Base-by-base conservation (phyloP, 2,329 filamentous ascomycete species). In the Capronia epimyces region DNA sequence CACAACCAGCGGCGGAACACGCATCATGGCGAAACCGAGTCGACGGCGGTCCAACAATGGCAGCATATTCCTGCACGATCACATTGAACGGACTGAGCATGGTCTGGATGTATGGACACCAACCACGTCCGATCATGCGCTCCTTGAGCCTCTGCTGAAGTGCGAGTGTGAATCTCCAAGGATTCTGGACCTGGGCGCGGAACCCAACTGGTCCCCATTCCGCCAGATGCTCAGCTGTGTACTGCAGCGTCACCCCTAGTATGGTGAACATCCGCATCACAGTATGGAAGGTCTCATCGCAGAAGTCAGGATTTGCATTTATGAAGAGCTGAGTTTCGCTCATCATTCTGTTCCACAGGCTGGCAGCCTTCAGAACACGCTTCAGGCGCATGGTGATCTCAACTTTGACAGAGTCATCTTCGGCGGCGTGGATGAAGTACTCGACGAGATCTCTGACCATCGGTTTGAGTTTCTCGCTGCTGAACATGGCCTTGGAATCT, bases 281-380 rank as follows among this genome's bases (percentile, higher is more conserved):
- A 3, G 22, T 22, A 18, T 42, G 45, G 25, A 41, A 48, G 3
- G 34, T 41, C 22, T 48, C 34, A 25, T 48, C 45, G 25, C 45
- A 49, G 18, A 49, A 49, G 7, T 37, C 46, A 16, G 18, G 18
- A 16, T 49, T 49, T 2, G 7, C 6, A 3, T 43, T 37, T 39
- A 43, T 25, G 29, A 49, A 43, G 24, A 48, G 45, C n/a, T 29
- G 15, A n/a, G 25, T 15, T 9, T 49, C 37, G 32, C 31, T 22
- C 22, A 49, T 16, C 39, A 43, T 49, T 27, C 37, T 20, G 40
- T 49, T 49, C 46, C 46, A 49, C 15, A 43, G 16, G 20, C 46
- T 43, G 8, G 46, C 46, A 8, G 37, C 32, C 15, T n/a, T 27
- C 3, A 49, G 18, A 13, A 49, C 40, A 34, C 18, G 39, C 10